Percentiles rank a stretch among this genome's conserved stretches.
Evolutionary conservation across 306 rosid species (phyloP).

Genomic region (Clitoria ternatea): DNA sequence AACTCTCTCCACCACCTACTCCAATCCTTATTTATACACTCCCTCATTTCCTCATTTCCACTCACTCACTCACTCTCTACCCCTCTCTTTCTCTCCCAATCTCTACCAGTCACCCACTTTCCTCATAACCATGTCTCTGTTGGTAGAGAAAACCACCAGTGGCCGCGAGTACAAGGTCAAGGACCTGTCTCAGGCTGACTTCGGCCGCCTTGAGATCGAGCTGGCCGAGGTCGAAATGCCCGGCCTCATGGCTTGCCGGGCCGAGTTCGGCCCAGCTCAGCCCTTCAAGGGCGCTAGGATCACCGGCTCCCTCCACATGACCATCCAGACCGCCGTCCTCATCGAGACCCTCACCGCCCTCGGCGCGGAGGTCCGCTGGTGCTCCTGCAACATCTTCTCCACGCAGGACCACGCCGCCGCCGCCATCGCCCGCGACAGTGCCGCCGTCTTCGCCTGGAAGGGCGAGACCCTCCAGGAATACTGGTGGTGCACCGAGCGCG

Average conservation of each 20-base stretch:
- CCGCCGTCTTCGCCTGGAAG: slow-evolving; percentile 97
- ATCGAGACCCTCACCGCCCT: slow-evolving; percentile 95
- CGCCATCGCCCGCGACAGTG: slow-evolving; percentile 84
- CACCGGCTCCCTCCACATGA: slow-evolving; percentile 99
- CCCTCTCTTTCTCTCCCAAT: neutral
- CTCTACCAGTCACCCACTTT: too few species aligned
- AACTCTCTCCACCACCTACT: neutral
- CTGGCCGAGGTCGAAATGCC: slow-evolving; percentile 99
- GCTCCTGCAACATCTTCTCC: slow-evolving; percentile 96
- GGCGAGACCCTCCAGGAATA: slow-evolving; percentile 95
- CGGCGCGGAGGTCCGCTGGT: slow-evolving; percentile 98
- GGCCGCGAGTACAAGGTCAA: slow-evolving; percentile 98
- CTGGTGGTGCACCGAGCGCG: slow-evolving; percentile 99
- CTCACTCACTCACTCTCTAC: neutral
- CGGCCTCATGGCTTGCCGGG: slow-evolving; percentile 67
- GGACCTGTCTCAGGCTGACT: slow-evolving; percentile 96
- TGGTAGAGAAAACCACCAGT: slow-evolving; percentile 65
- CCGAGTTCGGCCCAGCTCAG: slow-evolving; percentile 74
- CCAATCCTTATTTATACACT: neutral
- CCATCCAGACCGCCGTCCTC: slow-evolving; percentile 92
- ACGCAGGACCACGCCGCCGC: slow-evolving; percentile 99
- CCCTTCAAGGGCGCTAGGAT: slow-evolving; percentile 88
- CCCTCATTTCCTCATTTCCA: neutral
- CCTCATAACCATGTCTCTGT: slow-evolving; percentile 44
- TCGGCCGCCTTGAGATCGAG: slow-evolving; percentile 88